Percentiles rank a stretch among this genome's conserved stretches.
Evolutionary conservation across 495 filamentous ascomycete species (phyloP).

Genomic region (Xylaria castorea): DNA sequence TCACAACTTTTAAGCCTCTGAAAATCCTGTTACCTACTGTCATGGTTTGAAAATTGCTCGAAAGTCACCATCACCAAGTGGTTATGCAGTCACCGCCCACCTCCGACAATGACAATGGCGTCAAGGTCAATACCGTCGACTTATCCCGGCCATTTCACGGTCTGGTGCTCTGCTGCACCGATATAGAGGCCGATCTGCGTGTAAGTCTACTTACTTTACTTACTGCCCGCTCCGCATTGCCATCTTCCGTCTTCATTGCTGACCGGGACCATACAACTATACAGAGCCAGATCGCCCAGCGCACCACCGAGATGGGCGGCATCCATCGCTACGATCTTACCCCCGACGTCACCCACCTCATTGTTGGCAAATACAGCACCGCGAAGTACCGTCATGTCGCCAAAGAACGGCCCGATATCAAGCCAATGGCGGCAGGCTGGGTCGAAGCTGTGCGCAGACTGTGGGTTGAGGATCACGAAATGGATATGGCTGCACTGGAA

Average conservation of each 20-base stretch:
- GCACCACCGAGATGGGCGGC: slow-evolving; percentile 84
- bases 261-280: slow-evolving; percentile 1
- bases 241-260: not conserved
- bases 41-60: slow-evolving; percentile 14
- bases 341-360: slow-evolving; percentile 91
- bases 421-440: slow-evolving; percentile 79
- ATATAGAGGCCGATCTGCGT: slow-evolving; percentile 78
- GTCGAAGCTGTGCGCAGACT: slow-evolving; percentile 79
- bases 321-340: slow-evolving; percentile 89
- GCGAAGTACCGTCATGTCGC: slow-evolving; percentile 96
- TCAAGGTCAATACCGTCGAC: slow-evolving; percentile 51
- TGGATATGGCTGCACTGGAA: slow-evolving; percentile 69
- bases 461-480: slow-evolving; percentile 84
- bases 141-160: slow-evolving; percentile 73
- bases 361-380: slow-evolving; percentile 86
- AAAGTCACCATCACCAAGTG: not conserved
- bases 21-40: not conserved
- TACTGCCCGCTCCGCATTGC: not conserved
- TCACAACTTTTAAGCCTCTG: not conserved
- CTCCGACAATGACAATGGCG: slow-evolving; percentile 35
- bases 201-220: slow-evolving; percentile 59
- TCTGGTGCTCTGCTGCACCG: slow-evolving; percentile 90
- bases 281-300: slow-evolving; percentile 73
- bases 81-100: slow-evolving; percentile 35
- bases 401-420: slow-evolving; percentile 82